Evolutionary conservation across 2,329 filamentous ascomycete genomes (phyloP), one percentile per base, ranked within the genome.

Genomic region (Tolypocladium tundrense): DNA sequence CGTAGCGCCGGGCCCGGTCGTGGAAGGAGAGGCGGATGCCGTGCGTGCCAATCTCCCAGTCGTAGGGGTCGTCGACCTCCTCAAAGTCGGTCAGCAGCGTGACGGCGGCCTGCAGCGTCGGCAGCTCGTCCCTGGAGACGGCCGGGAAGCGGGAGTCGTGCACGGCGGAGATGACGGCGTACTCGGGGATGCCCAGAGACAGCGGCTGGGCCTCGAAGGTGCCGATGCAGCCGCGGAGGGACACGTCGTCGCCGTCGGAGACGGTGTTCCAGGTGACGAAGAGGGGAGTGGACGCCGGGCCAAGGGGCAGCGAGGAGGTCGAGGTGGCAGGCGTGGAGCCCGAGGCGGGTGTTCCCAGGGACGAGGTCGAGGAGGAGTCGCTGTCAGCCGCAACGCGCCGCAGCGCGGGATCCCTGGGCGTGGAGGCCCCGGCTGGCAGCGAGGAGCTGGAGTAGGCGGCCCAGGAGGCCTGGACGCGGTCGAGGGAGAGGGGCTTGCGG

Each of bases 231-330:
- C 94, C 94, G 60, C 94, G 87, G 48, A 99, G 82, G 31, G 81
- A 82, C 69, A 87, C 58, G 41, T 71, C 68, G 61, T 66, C 66
- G 24, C 65, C 68, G 37, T 68, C 61, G 57, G 53, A 51, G 48
- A 91, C 65, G 0, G 84, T 90, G 75, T 97, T 96, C 92, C 93
- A 97, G 9, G 92, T 96, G 53, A 99, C 90, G 70, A 97, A 97
- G 43, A 97, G 81, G 0, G 93, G 93, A 61, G 86, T 84, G 48
- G 82, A 79, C 58, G 73, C 73, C 64, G 63, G 62, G 63, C 60
- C 62, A 66, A 59, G 67, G 16, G 74, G 67, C 27, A 75, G 70
- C 35, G 73, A 78, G 40, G 75, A 72, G 14, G 69, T 74, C 16
- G 76, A 77, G 1, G 77, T 79, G 13, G 72, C 74, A 4, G 79